Evolutionary conservation across 345 rosid genomes (phyloP).

Genomic region (Nephelium lappaceum): DNA sequence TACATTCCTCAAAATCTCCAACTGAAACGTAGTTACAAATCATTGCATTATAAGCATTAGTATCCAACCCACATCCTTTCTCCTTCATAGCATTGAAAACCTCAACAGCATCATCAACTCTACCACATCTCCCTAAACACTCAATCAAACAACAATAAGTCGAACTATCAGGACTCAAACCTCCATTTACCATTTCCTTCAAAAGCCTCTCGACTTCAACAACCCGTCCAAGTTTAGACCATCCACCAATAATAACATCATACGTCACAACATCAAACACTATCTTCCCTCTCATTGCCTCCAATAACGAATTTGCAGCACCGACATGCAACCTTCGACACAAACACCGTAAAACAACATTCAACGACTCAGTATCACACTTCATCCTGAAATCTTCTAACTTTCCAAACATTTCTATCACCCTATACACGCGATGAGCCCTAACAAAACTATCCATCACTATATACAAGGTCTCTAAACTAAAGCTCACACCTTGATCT

Average conservation of each 20-base stretch:
- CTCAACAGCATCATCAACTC: constrained; percentile 58
- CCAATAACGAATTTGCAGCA: constrained; percentile 66
- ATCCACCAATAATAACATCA: constrained; percentile 62
- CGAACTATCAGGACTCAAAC: constrained; percentile 52
- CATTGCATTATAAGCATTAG: constrained; percentile 71
- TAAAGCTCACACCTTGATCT: constrained; percentile 31
- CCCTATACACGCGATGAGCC: constrained; percentile 56
- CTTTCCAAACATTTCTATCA: constrained; percentile 53
- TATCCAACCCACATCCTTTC: constrained; percentile 50
- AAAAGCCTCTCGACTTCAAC: constrained; percentile 58
- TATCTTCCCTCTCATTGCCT: constrained; percentile 54
- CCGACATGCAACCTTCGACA: constrained; percentile 69
- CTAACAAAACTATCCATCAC: constrained; percentile 61
- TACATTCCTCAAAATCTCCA: constrained; percentile 57
- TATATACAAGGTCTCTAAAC: constrained; percentile 54
- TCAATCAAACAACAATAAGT: constrained; percentile 64
- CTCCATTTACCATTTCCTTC: constrained; percentile 64
- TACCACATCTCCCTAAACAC: constrained; percentile 83
- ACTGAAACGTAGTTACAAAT: constrained; percentile 60
- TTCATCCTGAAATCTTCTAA: constrained; percentile 54
- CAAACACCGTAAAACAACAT: constrained; percentile 65
- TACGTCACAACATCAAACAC: constrained; percentile 53
- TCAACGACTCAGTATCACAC: constrained; percentile 54
- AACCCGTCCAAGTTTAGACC: constrained; percentile 75
- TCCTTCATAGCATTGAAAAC: constrained; percentile 57